Evolutionary conservation across 345 rosid species (phyloP).

Genomic region (Euphorbia pulcherrima): DNA sequence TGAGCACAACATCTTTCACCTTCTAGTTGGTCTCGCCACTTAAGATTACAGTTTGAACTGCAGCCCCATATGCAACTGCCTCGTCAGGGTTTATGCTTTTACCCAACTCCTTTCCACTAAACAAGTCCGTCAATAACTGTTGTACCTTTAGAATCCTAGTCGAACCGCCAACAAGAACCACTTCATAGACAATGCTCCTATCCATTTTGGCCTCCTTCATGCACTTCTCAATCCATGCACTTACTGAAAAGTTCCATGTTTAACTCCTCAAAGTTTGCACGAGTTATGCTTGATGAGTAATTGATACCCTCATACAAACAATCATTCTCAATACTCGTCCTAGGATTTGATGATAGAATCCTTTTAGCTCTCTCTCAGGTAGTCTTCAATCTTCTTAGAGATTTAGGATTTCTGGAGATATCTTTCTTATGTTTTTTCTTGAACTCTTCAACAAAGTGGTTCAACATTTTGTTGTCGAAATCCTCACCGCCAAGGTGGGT

Average conservation of each 20-base stretch:
- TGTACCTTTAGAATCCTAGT: background rate
- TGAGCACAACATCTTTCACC: too few relatives aligned
- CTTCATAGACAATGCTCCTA: too few relatives aligned
- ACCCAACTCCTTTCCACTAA: background rate
- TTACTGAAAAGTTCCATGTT: background rate
- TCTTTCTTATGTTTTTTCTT: too few relatives aligned
- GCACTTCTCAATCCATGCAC: background rate
- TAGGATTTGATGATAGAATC: background rate
- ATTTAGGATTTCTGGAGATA: background rate
- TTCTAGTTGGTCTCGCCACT: background rate
- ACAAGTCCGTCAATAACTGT: background rate
- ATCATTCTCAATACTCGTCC: background rate
- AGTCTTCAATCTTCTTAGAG: background rate
- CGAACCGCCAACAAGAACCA: background rate
- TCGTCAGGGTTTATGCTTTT: background rate
- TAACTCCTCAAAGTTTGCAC: background rate
- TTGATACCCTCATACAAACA: background rate
- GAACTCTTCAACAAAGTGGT: too few relatives aligned
- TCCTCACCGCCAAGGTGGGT: conserved; percentile 14
- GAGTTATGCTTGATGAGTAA: background rate
- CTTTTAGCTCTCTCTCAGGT: background rate
- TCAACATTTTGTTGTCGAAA: too few relatives aligned
- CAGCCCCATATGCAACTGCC: background rate
- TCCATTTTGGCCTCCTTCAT: background rate
- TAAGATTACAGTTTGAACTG: background rate